A percentile compares a stretch with the other conserved stretches of the same genome.
Evolutionary conservation across 2,329 filamentous ascomycete genomes (phyloP).

Genomic region (Chrysosporium keratinophilum): DNA sequence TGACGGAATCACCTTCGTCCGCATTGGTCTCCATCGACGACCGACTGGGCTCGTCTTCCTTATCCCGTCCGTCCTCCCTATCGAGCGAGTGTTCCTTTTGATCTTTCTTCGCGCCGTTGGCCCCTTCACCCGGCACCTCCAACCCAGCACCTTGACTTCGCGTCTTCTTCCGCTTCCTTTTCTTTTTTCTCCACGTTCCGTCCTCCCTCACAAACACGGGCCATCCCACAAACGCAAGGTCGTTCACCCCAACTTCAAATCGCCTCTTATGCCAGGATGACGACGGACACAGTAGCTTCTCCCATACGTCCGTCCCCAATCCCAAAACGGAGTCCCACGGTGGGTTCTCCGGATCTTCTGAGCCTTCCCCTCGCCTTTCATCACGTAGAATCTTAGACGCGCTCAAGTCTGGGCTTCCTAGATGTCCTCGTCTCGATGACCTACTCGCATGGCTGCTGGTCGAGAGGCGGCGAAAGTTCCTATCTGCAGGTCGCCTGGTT

Average conservation of each 20-base stretch:
- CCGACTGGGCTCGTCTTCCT: background rate
- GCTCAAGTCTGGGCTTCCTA: constrained; percentile 1
- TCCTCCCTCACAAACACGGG: constrained; percentile 73
- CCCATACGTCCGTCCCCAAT: constrained; percentile 64
- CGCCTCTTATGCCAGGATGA: constrained; percentile 67
- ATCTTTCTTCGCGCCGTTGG: background rate
- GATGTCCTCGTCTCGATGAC: background rate
- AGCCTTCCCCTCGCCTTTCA: background rate
- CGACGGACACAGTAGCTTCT: constrained; percentile 67
- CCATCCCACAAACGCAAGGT: constrained; percentile 69
- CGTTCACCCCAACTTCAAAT: constrained; percentile 73
- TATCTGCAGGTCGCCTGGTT: background rate
- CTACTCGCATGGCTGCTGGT: constrained; percentile 2
- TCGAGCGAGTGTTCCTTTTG: background rate
- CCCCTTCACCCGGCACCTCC: background rate
- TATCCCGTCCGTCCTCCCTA: background rate
- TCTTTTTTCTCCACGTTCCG: constrained; percentile 59
- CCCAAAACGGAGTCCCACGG: constrained; percentile 56
- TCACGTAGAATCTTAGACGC: background rate
- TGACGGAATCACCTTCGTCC: constrained; percentile 3
- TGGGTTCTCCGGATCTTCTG: constrained; percentile 21
- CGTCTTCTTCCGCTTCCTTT: constrained; percentile 25
- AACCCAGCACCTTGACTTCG: constrained; percentile 22
- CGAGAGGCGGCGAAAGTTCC: background rate
- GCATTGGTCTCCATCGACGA: background rate